Evolutionary conservation across 2,329 filamentous ascomycete genomes (phyloP).

Genomic region (Triangularia setosa): DNA sequence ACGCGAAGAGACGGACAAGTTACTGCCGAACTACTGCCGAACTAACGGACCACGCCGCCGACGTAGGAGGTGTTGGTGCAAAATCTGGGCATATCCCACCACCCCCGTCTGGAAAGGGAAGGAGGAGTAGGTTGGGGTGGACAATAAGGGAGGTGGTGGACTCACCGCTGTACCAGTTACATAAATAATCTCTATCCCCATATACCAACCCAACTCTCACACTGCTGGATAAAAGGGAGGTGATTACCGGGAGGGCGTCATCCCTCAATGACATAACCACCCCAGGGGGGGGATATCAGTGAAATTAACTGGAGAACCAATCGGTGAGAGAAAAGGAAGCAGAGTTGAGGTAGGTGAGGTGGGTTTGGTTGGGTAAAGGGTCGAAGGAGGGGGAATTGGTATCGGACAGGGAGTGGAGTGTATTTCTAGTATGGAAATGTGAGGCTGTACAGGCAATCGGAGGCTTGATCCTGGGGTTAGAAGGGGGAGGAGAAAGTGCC

Average conservation of each 20-base stretch:
- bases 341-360: constrained; percentile 52
- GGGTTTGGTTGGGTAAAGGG: constrained; percentile 48
- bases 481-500: constrained; percentile 21
- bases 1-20: constrained; percentile 56
- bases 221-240: constrained; percentile 50
- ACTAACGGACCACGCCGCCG: constrained; percentile 62
- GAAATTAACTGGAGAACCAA: constrained; percentile 59
- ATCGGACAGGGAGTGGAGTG: constrained; percentile 46
- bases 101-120: constrained; percentile 50
- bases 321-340: constrained; percentile 49
- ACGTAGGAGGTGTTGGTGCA: constrained; percentile 55
- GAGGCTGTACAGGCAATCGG: background rate
- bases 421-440: background rate
- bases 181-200: constrained; percentile 53
- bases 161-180: constrained; percentile 33
- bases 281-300: constrained; percentile 40
- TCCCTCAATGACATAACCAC: no score
- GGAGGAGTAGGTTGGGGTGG: background rate
- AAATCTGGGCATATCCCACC: constrained; percentile 64
- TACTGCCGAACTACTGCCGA: no score
- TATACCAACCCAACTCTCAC: constrained; percentile 54
- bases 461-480: constrained; percentile 19
- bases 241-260: constrained; percentile 38
- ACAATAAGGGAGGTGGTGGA: background rate
- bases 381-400: constrained; percentile 45